Evolutionary conservation across 1,284 basidiomycete species (phyloP).

Genomic region (Gymnopus androsaceus): DNA sequence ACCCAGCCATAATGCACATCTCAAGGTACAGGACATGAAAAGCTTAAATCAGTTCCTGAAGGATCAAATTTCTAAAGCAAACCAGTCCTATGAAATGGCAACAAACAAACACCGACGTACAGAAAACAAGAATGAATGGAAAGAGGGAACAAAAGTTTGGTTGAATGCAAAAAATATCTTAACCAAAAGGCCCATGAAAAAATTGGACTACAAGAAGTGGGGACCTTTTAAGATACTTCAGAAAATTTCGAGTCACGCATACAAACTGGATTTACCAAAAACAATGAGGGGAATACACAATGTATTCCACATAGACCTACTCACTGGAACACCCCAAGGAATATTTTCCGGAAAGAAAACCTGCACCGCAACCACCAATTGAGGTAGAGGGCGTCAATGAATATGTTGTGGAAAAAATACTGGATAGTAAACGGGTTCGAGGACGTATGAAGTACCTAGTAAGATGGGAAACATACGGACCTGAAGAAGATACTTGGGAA

Average conservation of each 20-base stretch:
- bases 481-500: slow-evolving; percentile 21
- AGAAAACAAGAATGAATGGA: not conserved
- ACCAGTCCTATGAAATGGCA: not conserved
- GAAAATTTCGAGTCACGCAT: slow-evolving; percentile 19
- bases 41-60: not conserved
- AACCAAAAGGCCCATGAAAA: slow-evolving; percentile 16
- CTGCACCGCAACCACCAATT: slow-evolving; percentile 3
- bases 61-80: not conserved
- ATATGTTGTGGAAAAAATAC: slow-evolving; percentile 24
- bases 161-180: slow-evolving; percentile 8
- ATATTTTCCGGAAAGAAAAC: slow-evolving; percentile 1
- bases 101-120: not conserved
- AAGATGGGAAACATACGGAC: slow-evolving; percentile 20
- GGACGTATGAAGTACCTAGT: slow-evolving; percentile 22
- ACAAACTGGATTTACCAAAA: slow-evolving; percentile 9
- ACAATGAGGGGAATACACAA: slow-evolving; percentile 21
- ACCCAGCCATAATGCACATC: not conserved
- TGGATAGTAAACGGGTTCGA: slow-evolving; percentile 19
- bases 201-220: slow-evolving; percentile 8
- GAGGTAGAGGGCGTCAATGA: not conserved
- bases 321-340: slow-evolving; percentile 13
- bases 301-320: slow-evolving; percentile 18
- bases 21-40: not conserved
- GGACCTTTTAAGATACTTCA: slow-evolving; percentile 20
- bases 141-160: slow-evolving; percentile 9